Base-by-base conservation (phyloP, 805 yeast genomes). In the Suhomyces xylopsoci region DNA sequence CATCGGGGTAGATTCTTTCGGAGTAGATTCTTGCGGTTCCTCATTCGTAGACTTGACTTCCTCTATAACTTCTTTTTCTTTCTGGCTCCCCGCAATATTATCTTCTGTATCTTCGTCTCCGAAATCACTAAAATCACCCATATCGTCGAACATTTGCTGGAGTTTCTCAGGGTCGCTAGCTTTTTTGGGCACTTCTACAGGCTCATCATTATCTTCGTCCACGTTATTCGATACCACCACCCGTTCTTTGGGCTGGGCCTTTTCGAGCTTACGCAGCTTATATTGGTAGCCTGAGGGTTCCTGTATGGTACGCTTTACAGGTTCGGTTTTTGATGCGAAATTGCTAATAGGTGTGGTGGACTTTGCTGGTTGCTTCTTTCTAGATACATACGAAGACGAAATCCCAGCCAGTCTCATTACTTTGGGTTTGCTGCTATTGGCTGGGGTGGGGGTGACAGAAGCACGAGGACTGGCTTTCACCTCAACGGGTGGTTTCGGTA, bases 181-280 rank as follows among this genome's bases (percentile, higher is more conserved):
- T 12, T 25, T 32, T 6, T 15, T 24, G 10, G 28, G 9, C 20
- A 51, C 50, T 24, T 48, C 56, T 12, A 17, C 38, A 9, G 45
- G 24, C n/a, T 24, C 54, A 10, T 28, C 51, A 5, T 49, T 55
- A 28, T 25, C 50, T 25, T 51, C 55, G 7, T 50, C 52, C 15
- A 7, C 50, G 8, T 53, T 55, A 5, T 14, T 17, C 5, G 76
- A 66, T n/a, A 69, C 62, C 4, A 73, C 67, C 25, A 74, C 76
- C 22, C 76, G 62, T 48, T 76, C 79, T 42, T 58, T 64, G 10
- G 73, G 72, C 45, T 60, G 60, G 42, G 58, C 60, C 26, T 54
- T 58, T 40, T 70, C 72, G 14, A 55, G 32, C 53, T 74, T 74
- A 15, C 78, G 59, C 4, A 77, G 72, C 52, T 73, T 72, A 54